Base-by-base conservation (phyloP, 2,329 filamentous ascomycete genomes). In the Exophiala calicioides region DNA sequence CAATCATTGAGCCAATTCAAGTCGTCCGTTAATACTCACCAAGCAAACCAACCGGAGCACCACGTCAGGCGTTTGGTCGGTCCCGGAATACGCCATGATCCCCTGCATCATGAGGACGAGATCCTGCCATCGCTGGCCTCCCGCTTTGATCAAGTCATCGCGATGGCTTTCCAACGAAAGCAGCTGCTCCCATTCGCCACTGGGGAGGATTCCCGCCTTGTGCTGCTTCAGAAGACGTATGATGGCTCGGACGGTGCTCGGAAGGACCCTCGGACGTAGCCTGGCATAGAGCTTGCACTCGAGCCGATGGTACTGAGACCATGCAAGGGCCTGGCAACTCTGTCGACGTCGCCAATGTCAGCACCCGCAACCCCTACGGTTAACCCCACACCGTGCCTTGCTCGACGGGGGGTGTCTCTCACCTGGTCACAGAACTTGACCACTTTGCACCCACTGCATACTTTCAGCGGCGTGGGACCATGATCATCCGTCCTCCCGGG, bases 361-460 rank as follows among this genome's bases (percentile, higher is more conserved):
- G 24, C 4, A 15, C 3, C 9, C 5, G 5, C 5, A 7, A 7
- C 5, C 18, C 13, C 5, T 5, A 8, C 19, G 3, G 19, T 5
- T 8, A 5, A 21, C 3, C 7, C 24, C 4, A 12, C 13, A 30
- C 3, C 21, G 10, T 16, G n/a, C 10, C 13, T 2, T n/a, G 4
- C 15, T 20, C 27, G 12, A 47, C 10, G 38, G 12, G 20, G 18
- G 30, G 21, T 31, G 18, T 41, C 8, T 62, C 69, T 37, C 61
- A 81, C 79, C 70, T 75, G 79, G 54, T 74, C 72, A 61, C 81
- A 85, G 60, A 84, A 85, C 53, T 70, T 75, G 2, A 81, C 74
- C 23, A 74, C 66, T 46, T 73, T 74, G 58, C 81, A 85, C 5
- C 77, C 77, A 3, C 74, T 73, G 59, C 81, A 85, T 18, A 69